phyloP scores from a whole-genome alignment of 108 stramenopile species.

The Fistulifera solaris region DNA sequence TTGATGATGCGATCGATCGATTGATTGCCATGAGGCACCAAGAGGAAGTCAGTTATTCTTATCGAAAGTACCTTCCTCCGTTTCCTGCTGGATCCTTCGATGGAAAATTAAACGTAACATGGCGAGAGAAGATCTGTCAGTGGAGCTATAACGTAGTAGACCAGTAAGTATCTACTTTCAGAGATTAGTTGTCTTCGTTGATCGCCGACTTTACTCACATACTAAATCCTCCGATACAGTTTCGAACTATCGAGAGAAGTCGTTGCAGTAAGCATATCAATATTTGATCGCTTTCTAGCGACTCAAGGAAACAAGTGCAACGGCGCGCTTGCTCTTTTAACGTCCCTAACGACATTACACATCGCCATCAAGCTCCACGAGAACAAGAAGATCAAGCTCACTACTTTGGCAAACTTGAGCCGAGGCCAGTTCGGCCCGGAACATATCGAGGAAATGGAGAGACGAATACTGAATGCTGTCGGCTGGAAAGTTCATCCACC shows the following conservation, averaged over 20 bases:
- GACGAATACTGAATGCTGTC: slow-evolving; percentile 33
- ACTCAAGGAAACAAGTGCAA: slow-evolving; percentile 54
- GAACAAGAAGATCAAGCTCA: slow-evolving; percentile 50
- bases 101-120: slow-evolving; percentile 14
- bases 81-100: background rate
- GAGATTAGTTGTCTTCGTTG: background rate
- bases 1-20: slow-evolving; percentile 5
- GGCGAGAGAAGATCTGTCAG: slow-evolving; percentile 77
- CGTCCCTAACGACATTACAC: slow-evolving; percentile 57
- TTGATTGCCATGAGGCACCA: slow-evolving; percentile 3
- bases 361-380: slow-evolving; percentile 71
- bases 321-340: slow-evolving; percentile 50
- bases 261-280: slow-evolving; percentile 50
- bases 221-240: slow-evolving; percentile 2
- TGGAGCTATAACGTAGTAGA: slow-evolving; percentile 80
- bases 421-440: slow-evolving; percentile 54
- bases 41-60: slow-evolving; percentile 2
- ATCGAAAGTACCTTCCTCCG: background rate
- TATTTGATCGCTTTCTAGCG: slow-evolving; percentile 73
- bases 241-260: slow-evolving; percentile 70
- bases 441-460: slow-evolving; percentile 78
- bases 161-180: slow-evolving; percentile 25
- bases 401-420: slow-evolving; percentile 55
- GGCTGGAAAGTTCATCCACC: slow-evolving; percentile 69
- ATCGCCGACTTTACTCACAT: no score